These are phyloP conservation scores for Lojkania enalia DNA, from an alignment of 2,329 filamentous ascomycete genomes.

Conservation along the genomic window DNA sequence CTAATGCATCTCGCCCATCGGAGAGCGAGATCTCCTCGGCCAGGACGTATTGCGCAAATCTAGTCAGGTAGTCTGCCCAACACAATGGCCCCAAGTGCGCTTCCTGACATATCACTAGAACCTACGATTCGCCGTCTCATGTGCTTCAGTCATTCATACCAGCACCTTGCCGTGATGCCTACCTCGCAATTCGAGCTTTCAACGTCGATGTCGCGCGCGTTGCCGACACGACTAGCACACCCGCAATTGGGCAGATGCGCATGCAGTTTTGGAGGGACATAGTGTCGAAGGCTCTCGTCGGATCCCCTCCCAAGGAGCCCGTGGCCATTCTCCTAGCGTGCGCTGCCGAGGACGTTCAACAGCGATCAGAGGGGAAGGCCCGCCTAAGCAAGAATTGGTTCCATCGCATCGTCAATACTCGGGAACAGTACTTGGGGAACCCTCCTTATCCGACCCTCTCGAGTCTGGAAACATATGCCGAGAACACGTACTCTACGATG, in stretches of 20 bases:
- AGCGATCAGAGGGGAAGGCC: constrained; percentile 51
- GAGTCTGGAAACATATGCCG: constrained; percentile 82
- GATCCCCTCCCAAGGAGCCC: constrained; percentile 83
- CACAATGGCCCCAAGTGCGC: constrained; percentile 31
- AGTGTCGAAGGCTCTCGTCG: constrained; percentile 74
- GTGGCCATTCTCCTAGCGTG: constrained; percentile 82
- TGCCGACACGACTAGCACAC: constrained; percentile 84
- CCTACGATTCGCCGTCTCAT: constrained; percentile 87
- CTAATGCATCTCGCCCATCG: constrained; percentile 31
- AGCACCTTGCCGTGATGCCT: constrained; percentile 72
- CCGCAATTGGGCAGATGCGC: constrained; percentile 84
- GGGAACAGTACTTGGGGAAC: constrained; percentile 82
- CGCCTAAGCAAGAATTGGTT: constrained; percentile 61
- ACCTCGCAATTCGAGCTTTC: constrained; percentile 86
- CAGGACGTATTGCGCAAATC: constrained; percentile 60
- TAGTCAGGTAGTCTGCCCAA: constrained; percentile 53
- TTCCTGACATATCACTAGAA: constrained; percentile 54
- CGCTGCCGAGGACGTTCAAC: constrained; percentile 63
- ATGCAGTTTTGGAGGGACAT: constrained; percentile 95
- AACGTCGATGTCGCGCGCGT: constrained; percentile 91
- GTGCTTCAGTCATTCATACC: constrained; percentile 86
- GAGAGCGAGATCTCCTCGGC: constrained; percentile 58
- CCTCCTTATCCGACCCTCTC: constrained; percentile 75
- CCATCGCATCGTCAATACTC: constrained; percentile 73
- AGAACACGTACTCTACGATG: constrained; percentile 91